Evolutionary conservation across 2,329 filamentous ascomycete species (phyloP), one percentile per base, ranked within the genome.

Genomic region (Monilinia vaccinii-corymbosi): DNA sequence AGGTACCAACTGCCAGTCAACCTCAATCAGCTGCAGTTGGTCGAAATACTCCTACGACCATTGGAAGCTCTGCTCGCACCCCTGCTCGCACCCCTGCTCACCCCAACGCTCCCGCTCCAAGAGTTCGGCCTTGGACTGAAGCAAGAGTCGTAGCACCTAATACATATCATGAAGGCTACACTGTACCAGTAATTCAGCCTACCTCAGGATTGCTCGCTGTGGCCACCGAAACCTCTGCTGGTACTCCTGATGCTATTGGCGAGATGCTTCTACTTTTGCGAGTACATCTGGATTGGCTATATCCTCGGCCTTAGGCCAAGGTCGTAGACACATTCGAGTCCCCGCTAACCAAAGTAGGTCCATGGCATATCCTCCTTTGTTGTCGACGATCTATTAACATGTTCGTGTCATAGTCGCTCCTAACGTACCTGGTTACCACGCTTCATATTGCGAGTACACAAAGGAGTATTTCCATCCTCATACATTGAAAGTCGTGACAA

Each of bases 141-240:
- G 14, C 16, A n/a, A 40, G 18, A n/a, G 18, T n/a, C 16, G 16
- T n/a, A 5, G 38, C 16, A 40, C 16, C 18, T 9, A 16, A n/a
- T 9, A 9, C 38, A 40, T 8, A 18, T 40, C 9, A 18, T 7
- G 16, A 40, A 40, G 5, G 6, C 6, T 18, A 18, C 38, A n/a
- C 6, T n/a, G 38, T 8, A 40, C 18, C 14, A 40, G 38, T 40
- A 14, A 40, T 18, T 1, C 16, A n/a, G 18, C 16, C 16, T 40
- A 18, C 7, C 14, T 40, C 38, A 18, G 16, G 8, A 8, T 8
- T 2, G 4, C 14, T 3, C 16, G 6, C 16, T n/a, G 7, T 3
- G 13, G 16, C 3, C 11, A 18, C 9, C 0, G 4, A 52, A 14
- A 4, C 5, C 1, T 0, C 34, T 21, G 9, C 10, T 31, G 4